phyloP scores from a whole-genome alignment of 768 basidiomycete species.

The Russula foetens region DNA sequence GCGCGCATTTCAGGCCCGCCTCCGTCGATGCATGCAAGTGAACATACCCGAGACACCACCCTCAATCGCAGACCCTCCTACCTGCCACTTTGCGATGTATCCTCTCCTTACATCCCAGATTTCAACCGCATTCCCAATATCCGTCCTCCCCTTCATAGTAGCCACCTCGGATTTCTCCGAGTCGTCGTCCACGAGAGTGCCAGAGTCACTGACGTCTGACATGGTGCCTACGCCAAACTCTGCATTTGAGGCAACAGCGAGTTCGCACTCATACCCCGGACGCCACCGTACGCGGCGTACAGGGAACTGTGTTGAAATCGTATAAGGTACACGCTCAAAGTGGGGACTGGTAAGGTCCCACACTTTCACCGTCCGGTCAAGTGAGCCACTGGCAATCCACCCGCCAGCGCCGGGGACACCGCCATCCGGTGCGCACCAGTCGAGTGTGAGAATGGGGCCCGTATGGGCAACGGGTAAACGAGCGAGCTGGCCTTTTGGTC shows the following conservation, averaged over 20 bases:
- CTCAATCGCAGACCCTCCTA: slow-evolving; percentile 54
- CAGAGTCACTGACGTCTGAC: slow-evolving; percentile 19
- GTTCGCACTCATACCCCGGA: slow-evolving; percentile 65
- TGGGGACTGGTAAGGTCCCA: slow-evolving; percentile 63
- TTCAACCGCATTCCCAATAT: slow-evolving; percentile 55
- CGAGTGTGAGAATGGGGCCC: slow-evolving; percentile 61
- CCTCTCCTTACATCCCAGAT: slow-evolving; percentile 82
- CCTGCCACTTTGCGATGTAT: slow-evolving; percentile 78
- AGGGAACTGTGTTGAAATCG: slow-evolving; percentile 65
- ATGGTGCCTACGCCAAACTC: slow-evolving; percentile 37
- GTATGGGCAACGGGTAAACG: slow-evolving; percentile 67
- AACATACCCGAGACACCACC: slow-evolving; percentile 66
- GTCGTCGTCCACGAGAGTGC: not conserved
- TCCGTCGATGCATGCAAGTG: not conserved
- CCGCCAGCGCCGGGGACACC: slow-evolving; percentile 30
- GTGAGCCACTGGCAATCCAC: slow-evolving; percentile 74
- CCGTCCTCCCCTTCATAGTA: slow-evolving; percentile 10
- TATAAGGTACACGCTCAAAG: slow-evolving; percentile 60
- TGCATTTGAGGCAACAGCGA: slow-evolving; percentile 63
- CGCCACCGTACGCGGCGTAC: slow-evolving; percentile 72
- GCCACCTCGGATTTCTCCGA: slow-evolving; percentile 14
- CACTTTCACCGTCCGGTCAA: slow-evolving; percentile 76
- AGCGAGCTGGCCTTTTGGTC: slow-evolving; percentile 65
- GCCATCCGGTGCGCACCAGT: slow-evolving; percentile 47
- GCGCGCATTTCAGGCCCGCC: not conserved